These are phyloP conservation scores for Lactarius sp. DNA, from an alignment of 768 basidiomycete species.

Conservation along the genomic window DNA sequence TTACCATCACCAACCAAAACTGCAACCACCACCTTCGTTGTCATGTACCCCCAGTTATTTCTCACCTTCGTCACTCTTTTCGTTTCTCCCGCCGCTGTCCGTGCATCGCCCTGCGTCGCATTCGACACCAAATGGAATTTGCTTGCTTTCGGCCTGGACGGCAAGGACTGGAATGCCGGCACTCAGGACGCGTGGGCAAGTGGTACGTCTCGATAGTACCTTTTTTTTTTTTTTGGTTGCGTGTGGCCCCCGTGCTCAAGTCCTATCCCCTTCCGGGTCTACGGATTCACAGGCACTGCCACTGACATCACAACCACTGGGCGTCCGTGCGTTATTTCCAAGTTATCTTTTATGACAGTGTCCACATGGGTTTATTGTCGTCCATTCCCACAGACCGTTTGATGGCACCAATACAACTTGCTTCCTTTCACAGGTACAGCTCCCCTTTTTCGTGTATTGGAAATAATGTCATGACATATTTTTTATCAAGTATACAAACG, in stretches of 20 bases:
- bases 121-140: constrained; percentile 83
- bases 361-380: background rate
- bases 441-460: background rate
- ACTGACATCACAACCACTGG: constrained; percentile 69
- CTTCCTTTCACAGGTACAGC: constrained; percentile 59
- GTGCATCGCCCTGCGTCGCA: constrained; percentile 57
- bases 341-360: background rate
- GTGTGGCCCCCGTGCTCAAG: background rate
- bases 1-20: background rate
- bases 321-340: constrained; percentile 57
- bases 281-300: constrained; percentile 40
- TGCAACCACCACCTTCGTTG: background rate
- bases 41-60: constrained; percentile 35
- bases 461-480: background rate
- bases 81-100: constrained; percentile 36
- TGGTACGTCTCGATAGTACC: constrained; percentile 32
- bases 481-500: constrained; percentile 62
- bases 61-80: constrained; percentile 51
- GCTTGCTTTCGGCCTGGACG: constrained; percentile 77
- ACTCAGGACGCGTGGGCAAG: constrained; percentile 62
- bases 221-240: background rate
- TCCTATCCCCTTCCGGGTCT: background rate
- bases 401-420: constrained; percentile 59
- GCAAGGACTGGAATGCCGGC: constrained; percentile 81
- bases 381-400: constrained; percentile 47